Conservation (phyloP, 2,329 filamentous ascomycete species). For the Gremmenia infestans region DNA sequence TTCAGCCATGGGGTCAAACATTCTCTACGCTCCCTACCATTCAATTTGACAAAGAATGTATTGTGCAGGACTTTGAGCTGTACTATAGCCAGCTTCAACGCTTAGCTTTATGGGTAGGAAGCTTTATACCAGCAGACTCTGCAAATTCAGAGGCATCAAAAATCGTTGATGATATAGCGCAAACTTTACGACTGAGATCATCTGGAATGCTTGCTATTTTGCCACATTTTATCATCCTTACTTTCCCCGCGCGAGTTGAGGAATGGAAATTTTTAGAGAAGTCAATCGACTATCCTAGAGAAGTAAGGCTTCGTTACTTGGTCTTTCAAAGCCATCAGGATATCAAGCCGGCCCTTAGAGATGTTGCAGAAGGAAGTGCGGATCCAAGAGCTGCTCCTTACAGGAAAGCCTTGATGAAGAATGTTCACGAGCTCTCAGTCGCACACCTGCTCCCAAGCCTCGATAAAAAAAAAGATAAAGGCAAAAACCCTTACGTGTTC, state of each 20-base stretch:
- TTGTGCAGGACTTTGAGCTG: constrained; percentile 23
- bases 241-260: constrained; percentile 23
- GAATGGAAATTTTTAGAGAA: constrained; percentile 28
- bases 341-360: not conserved
- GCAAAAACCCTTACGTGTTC: constrained; percentile 31
- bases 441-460: constrained; percentile 13
- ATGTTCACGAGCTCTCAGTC: constrained; percentile 21
- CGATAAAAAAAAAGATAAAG: constrained; percentile 6
- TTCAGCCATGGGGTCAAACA: constrained; percentile 10
- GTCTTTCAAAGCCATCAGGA: constrained; percentile 18
- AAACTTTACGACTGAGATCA: constrained; percentile 18
- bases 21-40: constrained; percentile 14
- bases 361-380: not conserved
- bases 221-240: constrained; percentile 18
- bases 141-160: constrained; percentile 6
- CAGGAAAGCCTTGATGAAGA: constrained; percentile 11
- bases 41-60: constrained; percentile 22
- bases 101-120: constrained; percentile 12
- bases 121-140: constrained; percentile 7
- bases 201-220: constrained; percentile 19
- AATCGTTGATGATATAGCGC: constrained; percentile 13
- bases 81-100: constrained; percentile 6
- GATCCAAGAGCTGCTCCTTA: constrained; percentile 3
- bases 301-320: constrained; percentile 20
- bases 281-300: not conserved